phyloP scores from a whole-genome alignment of 2,329 filamentous ascomycete species.

The Colletotrichum horii region DNA sequence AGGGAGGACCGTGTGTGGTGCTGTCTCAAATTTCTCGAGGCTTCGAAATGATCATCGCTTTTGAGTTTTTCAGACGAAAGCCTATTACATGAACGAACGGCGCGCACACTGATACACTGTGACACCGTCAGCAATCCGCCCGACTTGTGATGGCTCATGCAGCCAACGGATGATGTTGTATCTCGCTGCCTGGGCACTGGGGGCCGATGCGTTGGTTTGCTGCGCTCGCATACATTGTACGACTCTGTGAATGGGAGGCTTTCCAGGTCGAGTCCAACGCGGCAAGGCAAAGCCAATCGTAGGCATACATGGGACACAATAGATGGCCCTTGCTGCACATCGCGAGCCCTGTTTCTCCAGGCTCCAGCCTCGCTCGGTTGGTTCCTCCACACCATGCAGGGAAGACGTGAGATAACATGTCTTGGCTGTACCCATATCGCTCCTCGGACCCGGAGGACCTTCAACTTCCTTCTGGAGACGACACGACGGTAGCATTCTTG shows the following conservation, averaged over 20 bases:
- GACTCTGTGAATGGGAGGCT: background rate
- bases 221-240: background rate
- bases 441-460: background rate
- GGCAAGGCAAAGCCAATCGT: background rate
- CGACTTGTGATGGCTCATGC: background rate
- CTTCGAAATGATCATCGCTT: background rate
- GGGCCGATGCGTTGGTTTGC: background rate
- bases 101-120: background rate
- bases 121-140: background rate
- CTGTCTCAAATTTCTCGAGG: background rate
- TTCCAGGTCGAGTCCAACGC: background rate
- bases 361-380: background rate
- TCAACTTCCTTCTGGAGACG: background rate
- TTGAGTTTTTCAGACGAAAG: background rate
- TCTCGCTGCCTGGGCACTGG: background rate
- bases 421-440: background rate
- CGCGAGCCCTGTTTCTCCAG: background rate
- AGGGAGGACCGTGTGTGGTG: conserved; percentile 1
- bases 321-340: background rate
- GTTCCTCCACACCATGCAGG: background rate
- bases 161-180: background rate
- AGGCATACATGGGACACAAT: background rate
- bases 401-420: background rate
- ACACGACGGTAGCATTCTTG: background rate
- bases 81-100: background rate